Conservation (phyloP, 176 grass and related monocot species). For the Raddia guianensis region DNA sequence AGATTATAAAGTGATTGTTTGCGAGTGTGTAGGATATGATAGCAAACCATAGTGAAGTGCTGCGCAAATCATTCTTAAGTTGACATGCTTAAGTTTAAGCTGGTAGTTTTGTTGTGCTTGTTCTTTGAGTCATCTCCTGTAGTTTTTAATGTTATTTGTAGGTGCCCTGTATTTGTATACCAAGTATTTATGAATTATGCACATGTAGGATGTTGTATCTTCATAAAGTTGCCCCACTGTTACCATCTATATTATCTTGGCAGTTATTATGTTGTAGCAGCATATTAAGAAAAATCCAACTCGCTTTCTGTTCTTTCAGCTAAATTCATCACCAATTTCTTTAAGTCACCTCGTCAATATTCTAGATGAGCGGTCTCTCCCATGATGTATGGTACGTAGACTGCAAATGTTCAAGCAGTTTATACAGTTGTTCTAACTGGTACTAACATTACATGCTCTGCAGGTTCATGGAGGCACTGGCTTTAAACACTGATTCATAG, state of each 20-base stretch:
- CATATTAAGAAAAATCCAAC: constrained; percentile 21
- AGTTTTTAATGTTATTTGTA: too few species aligned
- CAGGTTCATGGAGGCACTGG: constrained; percentile 38
- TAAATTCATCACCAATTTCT: constrained; percentile 27
- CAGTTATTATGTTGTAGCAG: not conserved
- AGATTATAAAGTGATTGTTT: not conserved
- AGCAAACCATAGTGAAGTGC: not conserved
- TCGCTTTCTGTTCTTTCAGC: constrained; percentile 29
- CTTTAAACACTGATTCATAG: not conserved
- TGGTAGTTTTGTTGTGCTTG: not conserved
- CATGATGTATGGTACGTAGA: constrained; percentile 29
- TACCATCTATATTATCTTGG: not conserved
- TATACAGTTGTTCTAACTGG: not conserved
- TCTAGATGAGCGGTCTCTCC: constrained; percentile 22
- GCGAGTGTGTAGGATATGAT: not conserved
- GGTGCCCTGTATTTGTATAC: too few species aligned
- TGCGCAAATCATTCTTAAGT: not conserved
- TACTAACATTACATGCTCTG: constrained; percentile 6
- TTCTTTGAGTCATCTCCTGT: not conserved
- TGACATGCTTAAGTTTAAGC: not conserved
- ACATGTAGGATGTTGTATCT: constrained; percentile 1
- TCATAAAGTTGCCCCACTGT: not conserved
- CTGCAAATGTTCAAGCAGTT: constrained; percentile 7
- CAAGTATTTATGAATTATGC: not conserved
- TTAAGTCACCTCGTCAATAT: constrained; percentile 33